These are phyloP conservation scores for Trichoderma polysporum DNA, from an alignment of 2,329 filamentous ascomycete species.

Conservation along the genomic window DNA sequence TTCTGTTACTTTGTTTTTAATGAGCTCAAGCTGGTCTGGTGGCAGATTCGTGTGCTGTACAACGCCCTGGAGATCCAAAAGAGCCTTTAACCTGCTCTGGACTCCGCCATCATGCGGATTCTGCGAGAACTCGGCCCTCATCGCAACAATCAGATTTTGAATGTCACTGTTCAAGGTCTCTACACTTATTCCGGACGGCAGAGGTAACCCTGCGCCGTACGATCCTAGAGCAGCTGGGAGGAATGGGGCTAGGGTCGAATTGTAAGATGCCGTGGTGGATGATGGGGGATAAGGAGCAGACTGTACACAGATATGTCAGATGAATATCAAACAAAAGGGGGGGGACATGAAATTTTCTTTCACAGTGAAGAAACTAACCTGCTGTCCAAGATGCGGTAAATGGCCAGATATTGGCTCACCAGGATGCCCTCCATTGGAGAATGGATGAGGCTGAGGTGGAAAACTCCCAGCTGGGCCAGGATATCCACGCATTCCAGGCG, in stretches of 20 bases:
- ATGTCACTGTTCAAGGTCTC: slow-evolving; percentile 81
- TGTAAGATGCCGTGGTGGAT: slow-evolving; percentile 41
- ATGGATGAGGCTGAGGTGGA: slow-evolving; percentile 30
- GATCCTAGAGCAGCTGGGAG: slow-evolving; percentile 43
- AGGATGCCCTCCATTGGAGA: slow-evolving; percentile 34
- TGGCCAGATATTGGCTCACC: slow-evolving; percentile 22
- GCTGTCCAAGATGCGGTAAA: slow-evolving; percentile 27
- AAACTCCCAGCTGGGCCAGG: slow-evolving; percentile 28
- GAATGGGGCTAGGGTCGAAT: slow-evolving; percentile 40
- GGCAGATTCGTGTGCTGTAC: slow-evolving; percentile 76
- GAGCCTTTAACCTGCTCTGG: slow-evolving; percentile 77
- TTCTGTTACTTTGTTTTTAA: slow-evolving; percentile 81
- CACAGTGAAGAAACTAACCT: slow-evolving; percentile 26
- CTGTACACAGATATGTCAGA: neutral
- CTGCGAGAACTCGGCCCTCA: slow-evolving; percentile 71
- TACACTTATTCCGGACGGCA: slow-evolving; percentile 57
- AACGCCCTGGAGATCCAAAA: slow-evolving; percentile 75
- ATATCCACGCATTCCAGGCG: slow-evolving; percentile 51
- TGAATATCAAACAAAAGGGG: neutral
- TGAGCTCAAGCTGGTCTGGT: slow-evolving; percentile 76
- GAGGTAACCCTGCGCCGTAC: slow-evolving; percentile 35
- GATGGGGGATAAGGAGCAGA: slow-evolving; percentile 37
- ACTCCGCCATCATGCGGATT: slow-evolving; percentile 74
- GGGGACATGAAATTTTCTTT: no score
- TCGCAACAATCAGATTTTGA: slow-evolving; percentile 70